Evolutionary conservation across 495 filamentous ascomycete genomes (phyloP).

Genomic region (Cercophora newfieldiana): DNA sequence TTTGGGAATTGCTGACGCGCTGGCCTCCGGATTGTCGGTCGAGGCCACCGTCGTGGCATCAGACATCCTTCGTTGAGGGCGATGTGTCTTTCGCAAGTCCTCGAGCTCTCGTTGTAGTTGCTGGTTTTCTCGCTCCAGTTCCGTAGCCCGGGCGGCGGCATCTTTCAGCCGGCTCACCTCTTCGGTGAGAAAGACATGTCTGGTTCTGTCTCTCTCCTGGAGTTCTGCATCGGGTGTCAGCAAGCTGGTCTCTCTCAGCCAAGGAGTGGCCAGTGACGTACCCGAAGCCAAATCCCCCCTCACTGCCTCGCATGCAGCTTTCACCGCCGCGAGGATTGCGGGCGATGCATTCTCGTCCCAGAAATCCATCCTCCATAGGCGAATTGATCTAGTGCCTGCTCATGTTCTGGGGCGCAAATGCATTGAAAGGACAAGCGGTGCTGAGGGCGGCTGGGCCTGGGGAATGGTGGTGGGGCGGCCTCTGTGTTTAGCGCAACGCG

Average conservation of each 20-base stretch:
- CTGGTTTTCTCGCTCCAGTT: constrained; percentile 39
- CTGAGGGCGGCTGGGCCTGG: neutral
- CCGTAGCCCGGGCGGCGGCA: constrained; percentile 26
- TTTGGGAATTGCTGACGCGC: neutral
- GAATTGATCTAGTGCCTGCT: neutral
- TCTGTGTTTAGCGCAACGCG: neutral
- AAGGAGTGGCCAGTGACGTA: constrained; percentile 20
- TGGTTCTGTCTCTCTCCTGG: constrained; percentile 16
- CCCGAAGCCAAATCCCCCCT: constrained; percentile 37
- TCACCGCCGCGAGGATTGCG: constrained; percentile 42
- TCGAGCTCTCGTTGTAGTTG: constrained; percentile 36
- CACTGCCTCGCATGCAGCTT: constrained; percentile 41
- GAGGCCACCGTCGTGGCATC: neutral
- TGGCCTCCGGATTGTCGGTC: neutral
- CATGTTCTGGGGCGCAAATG: neutral
- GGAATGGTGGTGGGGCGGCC: neutral
- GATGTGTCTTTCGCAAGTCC: constrained; percentile 25
- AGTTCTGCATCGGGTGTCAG: constrained; percentile 25
- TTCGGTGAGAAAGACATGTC: constrained; percentile 18
- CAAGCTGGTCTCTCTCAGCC: neutral
- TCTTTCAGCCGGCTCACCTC: constrained; percentile 36
- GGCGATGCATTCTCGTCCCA: constrained; percentile 43
- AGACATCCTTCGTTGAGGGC: neutral
- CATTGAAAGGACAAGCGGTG: neutral
- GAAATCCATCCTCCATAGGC: constrained; percentile 31